Evolutionary conservation across 2,329 filamentous ascomycete species (phyloP), one percentile per base, ranked within the genome.

Genomic region (Tolypocladium amazonense): DNA sequence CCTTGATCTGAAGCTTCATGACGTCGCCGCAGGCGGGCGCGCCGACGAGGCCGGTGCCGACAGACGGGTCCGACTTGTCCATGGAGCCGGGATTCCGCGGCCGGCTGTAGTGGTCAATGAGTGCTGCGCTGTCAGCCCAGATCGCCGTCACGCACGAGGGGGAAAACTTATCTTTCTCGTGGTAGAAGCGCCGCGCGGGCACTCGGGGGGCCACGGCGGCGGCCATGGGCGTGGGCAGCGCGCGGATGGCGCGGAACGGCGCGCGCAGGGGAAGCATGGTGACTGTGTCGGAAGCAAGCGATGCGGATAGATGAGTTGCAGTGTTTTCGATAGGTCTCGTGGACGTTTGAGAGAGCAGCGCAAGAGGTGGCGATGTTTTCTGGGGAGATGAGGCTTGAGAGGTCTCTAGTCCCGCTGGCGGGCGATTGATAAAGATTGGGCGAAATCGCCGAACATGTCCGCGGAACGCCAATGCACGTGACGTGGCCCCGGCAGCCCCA

Each of bases 1-100:
- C 92, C 61, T 90, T 88, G 76, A 94, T 95, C 71, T 77, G 72
- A 8, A 74, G 67, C 79, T 94, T 94, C 88, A 95, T 95, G 64
- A 95, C 90, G 74, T 95, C 91, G 75, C 90, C 90, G 71, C 90
- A 95, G 53, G 90, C 90, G 53, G 90, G 91, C 18, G 90, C 90
- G 66, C 90, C 90, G 65, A 97, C 92, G 58, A 97, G 88, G 52
- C 92, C 92, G 23, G 92, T 96, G 66, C 92, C 92, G 63, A 97
- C 92, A 65, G 94, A 89, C 59, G 77, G 73, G 65, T 94, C 90
- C 63, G 84, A 84, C 81, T 95, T 95, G 74, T 81, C 76, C 71
- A 83, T 77, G 61, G 81, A 82, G 59, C 81, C 81, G 62, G 81
- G 80, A 65, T 83, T 83, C 61, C 81, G 80, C 53, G 79, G 79